Percentiles rank a stretch among this genome's conserved stretches.
Evolutionary conservation across 352 stramenopile genomes (phyloP).

Genomic region (Pythium monospermum): DNA sequence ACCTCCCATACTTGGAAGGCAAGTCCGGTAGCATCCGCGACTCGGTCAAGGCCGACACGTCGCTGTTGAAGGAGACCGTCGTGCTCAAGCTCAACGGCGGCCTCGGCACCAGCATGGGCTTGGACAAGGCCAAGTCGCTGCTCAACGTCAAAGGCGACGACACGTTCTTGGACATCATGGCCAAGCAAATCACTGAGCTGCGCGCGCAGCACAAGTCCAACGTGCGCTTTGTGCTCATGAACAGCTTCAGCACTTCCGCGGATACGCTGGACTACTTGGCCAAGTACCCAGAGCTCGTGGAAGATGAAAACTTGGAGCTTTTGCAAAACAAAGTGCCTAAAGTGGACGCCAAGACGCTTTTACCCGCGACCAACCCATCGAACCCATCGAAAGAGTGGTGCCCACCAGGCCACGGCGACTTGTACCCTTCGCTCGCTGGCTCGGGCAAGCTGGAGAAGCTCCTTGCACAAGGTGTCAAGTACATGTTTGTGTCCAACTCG

Average conservation of each 20-base stretch:
- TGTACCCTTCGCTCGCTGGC: slow-evolving; percentile 80
- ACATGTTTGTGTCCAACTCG: slow-evolving; percentile 90
- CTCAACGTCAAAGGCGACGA: slow-evolving; percentile 93
- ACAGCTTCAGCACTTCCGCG: slow-evolving; percentile 83
- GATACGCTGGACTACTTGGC: slow-evolving; percentile 85
- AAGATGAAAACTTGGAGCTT: slow-evolving; percentile 95
- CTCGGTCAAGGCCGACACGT: slow-evolving; percentile 57
- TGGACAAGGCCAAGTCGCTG: slow-evolving; percentile 96
- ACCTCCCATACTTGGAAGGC: slow-evolving; percentile 78
- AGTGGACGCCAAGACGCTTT: slow-evolving; percentile 85
- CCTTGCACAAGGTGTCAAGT: slow-evolving; percentile 80
- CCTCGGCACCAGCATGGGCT: slow-evolving; percentile 83
- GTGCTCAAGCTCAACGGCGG: slow-evolving; percentile 87
- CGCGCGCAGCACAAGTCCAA: slow-evolving; percentile 91
- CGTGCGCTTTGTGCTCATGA: slow-evolving; percentile 89
- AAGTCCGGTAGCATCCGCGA: slow-evolving; percentile 73
- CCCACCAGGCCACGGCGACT: slow-evolving; percentile 77
- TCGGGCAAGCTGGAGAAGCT: slow-evolving; percentile 86
- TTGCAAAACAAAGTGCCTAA: slow-evolving; percentile 99
- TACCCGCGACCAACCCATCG: slow-evolving; percentile 44
- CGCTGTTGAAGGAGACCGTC: slow-evolving; percentile 79
- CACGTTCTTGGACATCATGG: slow-evolving; percentile 90
- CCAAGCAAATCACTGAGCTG: slow-evolving; percentile 93
- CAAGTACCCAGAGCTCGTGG: slow-evolving; percentile 88
- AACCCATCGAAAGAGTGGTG: slow-evolving; percentile 87